These are phyloP conservation scores for Yamadazyma olivae DNA, from an alignment of 805 yeast species.

Conservation along the genomic window DNA sequence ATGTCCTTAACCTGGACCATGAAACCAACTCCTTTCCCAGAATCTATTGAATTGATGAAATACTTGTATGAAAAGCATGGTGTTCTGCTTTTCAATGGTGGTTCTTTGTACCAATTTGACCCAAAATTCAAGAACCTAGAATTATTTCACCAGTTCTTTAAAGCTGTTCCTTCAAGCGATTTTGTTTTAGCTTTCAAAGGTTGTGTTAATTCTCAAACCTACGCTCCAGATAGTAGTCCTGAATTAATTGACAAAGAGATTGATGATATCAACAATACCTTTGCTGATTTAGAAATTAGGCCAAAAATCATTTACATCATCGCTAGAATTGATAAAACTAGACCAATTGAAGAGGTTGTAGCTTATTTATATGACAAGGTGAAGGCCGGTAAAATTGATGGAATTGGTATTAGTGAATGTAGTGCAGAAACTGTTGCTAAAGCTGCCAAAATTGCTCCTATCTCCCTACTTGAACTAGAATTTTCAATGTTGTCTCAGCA, in stretches of 20 bases:
- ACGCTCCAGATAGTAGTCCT: constrained; percentile 48
- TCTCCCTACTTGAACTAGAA: constrained; percentile 75
- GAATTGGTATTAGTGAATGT: constrained; percentile 74
- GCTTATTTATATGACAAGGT: constrained; percentile 54
- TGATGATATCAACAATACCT: constrained; percentile 33
- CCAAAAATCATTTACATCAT: constrained; percentile 55
- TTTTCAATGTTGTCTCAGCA: constrained; percentile 69
- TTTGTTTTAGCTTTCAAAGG: constrained; percentile 70
- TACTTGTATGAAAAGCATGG: constrained; percentile 44
- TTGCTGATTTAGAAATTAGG: constrained; percentile 19
- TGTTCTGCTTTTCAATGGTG: constrained; percentile 61
- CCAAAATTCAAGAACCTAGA: constrained; percentile 45
- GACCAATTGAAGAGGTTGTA: constrained; percentile 59
- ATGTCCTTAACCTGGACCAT: constrained; percentile 79
- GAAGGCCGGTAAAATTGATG: constrained; percentile 63
- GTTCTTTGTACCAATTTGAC: constrained; percentile 71
- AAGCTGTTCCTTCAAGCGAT: constrained; percentile 39
- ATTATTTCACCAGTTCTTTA: constrained; percentile 55
- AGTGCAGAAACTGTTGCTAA: constrained; percentile 56
- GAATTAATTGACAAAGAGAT: constrained; percentile 50
- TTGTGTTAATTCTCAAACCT: constrained; percentile 35
- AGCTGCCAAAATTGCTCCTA: constrained; percentile 54
- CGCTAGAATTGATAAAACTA: constrained; percentile 63
- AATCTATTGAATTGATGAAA: constrained; percentile 53
- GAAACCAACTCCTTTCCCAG: constrained; percentile 48